These are phyloP conservation scores for Pezizomycotina sp. DNA, from an alignment of 2,329 filamentous ascomycete genomes.

Conservation along the genomic window DNA sequence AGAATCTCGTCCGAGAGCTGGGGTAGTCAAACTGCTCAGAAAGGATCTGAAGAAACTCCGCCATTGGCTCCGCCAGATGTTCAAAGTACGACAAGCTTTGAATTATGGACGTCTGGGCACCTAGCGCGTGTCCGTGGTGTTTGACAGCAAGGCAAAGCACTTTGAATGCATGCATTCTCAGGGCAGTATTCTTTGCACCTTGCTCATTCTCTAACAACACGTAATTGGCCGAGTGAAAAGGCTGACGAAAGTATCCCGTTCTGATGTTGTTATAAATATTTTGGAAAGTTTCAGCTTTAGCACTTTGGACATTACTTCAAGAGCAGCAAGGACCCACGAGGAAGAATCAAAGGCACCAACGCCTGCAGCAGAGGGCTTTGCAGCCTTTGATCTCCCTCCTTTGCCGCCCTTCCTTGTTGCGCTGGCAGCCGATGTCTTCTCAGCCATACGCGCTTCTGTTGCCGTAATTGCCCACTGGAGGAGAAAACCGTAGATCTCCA, in stretches of 20 bases:
- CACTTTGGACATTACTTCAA: slow-evolving; percentile 92
- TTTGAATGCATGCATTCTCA: slow-evolving; percentile 95
- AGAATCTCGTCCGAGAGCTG: slow-evolving; percentile 88
- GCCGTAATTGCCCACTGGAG: slow-evolving; percentile 88
- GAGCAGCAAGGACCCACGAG: slow-evolving; percentile 66
- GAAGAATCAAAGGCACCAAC: slow-evolving; percentile 80
- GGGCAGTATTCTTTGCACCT: slow-evolving; percentile 69
- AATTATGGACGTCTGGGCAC: slow-evolving; percentile 91
- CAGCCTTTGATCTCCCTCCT: slow-evolving; percentile 57
- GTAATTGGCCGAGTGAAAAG: slow-evolving; percentile 81
- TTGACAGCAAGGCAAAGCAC: slow-evolving; percentile 93
- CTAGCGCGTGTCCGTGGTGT: slow-evolving; percentile 95
- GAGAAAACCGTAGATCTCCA: slow-evolving; percentile 88
- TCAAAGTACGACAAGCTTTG: slow-evolving; percentile 97
- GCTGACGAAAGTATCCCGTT: slow-evolving; percentile 85
- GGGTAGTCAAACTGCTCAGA: slow-evolving; percentile 92
- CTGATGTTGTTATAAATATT: slow-evolving; percentile 90
- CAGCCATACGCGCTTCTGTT: slow-evolving; percentile 84
- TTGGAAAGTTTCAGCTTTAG: slow-evolving; percentile 57
- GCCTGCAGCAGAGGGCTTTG: slow-evolving; percentile 45
- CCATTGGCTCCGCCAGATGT: slow-evolving; percentile 97
- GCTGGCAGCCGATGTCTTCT: slow-evolving; percentile 61
- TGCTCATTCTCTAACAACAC: slow-evolving; percentile 88
- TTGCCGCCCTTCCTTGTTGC: slow-evolving; percentile 45
- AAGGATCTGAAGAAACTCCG: slow-evolving; percentile 89